Percentiles rank a stretch among this genome's conserved stretches.
Evolutionary conservation across 495 filamentous ascomycete genomes (phyloP).

Genomic region (Xylaria venustula): DNA sequence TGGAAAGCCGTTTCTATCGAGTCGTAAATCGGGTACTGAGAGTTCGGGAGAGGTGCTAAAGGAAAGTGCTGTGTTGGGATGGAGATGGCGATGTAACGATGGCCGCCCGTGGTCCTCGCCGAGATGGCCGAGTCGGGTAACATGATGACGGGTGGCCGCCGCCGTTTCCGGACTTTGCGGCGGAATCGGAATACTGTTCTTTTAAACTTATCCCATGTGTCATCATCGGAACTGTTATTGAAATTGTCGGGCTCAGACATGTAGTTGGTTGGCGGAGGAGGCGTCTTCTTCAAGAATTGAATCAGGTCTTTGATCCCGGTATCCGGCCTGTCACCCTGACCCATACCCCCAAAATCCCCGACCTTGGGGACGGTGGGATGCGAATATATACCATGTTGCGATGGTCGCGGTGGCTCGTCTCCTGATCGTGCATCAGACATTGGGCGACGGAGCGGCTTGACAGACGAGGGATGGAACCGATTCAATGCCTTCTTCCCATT

Average conservation of each 20-base stretch:
- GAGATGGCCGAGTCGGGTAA: slow-evolving; percentile 48
- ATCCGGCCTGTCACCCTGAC: neutral
- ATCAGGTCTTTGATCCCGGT: slow-evolving; percentile 28
- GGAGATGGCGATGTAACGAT: slow-evolving; percentile 52
- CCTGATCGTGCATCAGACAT: neutral
- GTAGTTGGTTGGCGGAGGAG: slow-evolving; percentile 40
- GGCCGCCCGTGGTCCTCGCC: slow-evolving; percentile 38
- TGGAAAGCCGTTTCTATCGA: slow-evolving; percentile 8
- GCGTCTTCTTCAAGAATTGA: slow-evolving; percentile 42
- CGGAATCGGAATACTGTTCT: slow-evolving; percentile 21
- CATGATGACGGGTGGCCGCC: slow-evolving; percentile 26
- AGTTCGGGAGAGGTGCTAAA: neutral
- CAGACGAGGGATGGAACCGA: neutral
- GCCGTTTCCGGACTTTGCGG: slow-evolving; percentile 17
- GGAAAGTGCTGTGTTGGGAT: slow-evolving; percentile 41
- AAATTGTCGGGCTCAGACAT: slow-evolving; percentile 38
- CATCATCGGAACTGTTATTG: slow-evolving; percentile 18
- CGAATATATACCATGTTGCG: neutral
- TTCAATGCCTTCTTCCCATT: neutral
- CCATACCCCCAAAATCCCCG: neutral
- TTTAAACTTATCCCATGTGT: slow-evolving; percentile 27
- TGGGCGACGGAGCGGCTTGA: neutral
- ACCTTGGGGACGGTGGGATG: neutral
- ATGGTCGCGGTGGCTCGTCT: neutral
- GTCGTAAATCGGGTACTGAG: slow-evolving; percentile 8